Evolutionary conservation across 106 monocot species (phyloP).

Genomic region (Dendrobium nobile): DNA sequence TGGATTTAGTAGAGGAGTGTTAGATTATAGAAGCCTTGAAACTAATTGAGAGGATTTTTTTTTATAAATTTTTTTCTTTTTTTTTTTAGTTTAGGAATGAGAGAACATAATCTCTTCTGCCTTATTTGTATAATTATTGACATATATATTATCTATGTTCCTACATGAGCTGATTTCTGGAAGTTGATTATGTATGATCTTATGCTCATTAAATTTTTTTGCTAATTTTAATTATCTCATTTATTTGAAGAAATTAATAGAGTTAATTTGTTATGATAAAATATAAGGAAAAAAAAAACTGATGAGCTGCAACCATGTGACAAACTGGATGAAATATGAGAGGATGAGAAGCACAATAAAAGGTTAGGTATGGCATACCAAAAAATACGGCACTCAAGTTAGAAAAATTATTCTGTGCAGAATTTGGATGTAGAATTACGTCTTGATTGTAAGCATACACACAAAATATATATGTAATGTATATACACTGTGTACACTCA

Average conservation of each 20-base stretch:
- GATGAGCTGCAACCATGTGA: neutral
- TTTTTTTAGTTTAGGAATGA: neutral
- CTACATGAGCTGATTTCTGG: no score
- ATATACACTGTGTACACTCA: no score
- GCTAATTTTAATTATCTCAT: neutral
- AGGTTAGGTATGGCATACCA: neutral
- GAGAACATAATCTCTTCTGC: neutral
- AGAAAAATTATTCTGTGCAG: no score
- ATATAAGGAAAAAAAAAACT: neutral
- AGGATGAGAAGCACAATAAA: neutral
- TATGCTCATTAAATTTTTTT: neutral
- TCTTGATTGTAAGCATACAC: no score
- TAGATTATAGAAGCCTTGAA: slow-evolving; percentile 33
- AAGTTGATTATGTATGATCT: no score
- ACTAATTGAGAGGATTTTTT: slow-evolving; percentile 9
- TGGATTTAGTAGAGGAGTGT: slow-evolving; percentile 14
- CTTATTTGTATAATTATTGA: neutral
- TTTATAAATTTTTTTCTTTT: neutral
- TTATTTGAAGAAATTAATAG: neutral
- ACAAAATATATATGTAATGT: no score
- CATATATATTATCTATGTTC: neutral
- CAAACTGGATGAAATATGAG: neutral
- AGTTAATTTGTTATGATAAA: neutral
- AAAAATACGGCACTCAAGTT: no score
- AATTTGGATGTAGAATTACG: no score